These are phyloP conservation scores for Pyrenochaeta sp. DNA, from an alignment of 2,329 filamentous ascomycete genomes.

Conservation along the genomic window DNA sequence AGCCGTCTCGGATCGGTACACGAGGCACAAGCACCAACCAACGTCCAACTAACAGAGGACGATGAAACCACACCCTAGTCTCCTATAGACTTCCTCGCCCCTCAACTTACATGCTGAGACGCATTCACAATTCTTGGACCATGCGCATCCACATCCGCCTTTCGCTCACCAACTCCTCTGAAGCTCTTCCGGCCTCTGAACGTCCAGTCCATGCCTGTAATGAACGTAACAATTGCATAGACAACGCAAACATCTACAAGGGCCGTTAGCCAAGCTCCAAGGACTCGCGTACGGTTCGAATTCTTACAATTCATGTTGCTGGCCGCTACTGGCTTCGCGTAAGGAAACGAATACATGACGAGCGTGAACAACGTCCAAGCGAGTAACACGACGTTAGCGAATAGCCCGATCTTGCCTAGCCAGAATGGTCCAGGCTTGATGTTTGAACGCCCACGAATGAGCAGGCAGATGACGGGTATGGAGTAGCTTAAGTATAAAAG, in stretches of 20 bases:
- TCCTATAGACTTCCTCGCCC: not conserved
- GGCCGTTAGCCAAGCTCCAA: conserved; percentile 13
- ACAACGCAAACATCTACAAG: conserved; percentile 21
- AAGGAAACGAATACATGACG: conserved; percentile 55
- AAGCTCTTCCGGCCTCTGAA: conserved; percentile 41
- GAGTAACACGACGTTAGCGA: conserved; percentile 56
- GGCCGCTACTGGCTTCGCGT: conserved; percentile 37
- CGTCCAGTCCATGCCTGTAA: conserved; percentile 43
- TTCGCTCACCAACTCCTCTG: conserved; percentile 38
- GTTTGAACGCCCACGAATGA: conserved; percentile 55
- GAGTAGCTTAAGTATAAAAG: conserved; percentile 51
- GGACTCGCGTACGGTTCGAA: not conserved
- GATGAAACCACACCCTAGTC: not conserved
- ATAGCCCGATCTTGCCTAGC: conserved; percentile 54
- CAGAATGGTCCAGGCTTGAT: conserved; percentile 58
- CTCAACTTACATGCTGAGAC: not conserved
- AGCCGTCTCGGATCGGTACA: not conserved
- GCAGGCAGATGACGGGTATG: conserved; percentile 56
- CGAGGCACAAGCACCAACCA: not conserved
- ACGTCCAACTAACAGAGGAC: not conserved
- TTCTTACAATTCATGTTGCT: conserved; percentile 44
- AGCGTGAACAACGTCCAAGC: conserved; percentile 60
- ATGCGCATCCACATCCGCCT: conserved; percentile 25
- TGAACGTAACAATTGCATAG: conserved; percentile 34
- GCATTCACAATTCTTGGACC: conserved; percentile 2